A percentile compares a stretch with the other conserved stretches of the same genome.
phyloP scores from a whole-genome alignment of 2,329 filamentous ascomycete genomes.

The Talaromyces sp. region DNA sequence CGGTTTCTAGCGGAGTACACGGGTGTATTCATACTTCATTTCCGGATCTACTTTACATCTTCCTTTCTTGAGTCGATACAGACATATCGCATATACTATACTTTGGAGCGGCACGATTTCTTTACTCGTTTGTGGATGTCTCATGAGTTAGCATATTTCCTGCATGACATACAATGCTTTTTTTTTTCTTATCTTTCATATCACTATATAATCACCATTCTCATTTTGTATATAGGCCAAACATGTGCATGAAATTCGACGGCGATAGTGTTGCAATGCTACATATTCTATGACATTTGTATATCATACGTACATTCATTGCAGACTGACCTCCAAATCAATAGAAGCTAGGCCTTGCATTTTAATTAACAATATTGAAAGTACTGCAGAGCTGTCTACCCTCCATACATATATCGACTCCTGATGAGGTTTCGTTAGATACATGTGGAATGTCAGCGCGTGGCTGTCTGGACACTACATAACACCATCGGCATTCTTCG shows the following conservation, averaged over 20 bases:
- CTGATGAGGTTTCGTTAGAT: background rate
- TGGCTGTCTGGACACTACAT: background rate
- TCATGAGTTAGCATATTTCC: constrained; percentile 1
- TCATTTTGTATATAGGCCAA: constrained; percentile 2
- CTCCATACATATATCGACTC: background rate
- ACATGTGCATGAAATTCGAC: background rate
- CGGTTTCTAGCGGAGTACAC: constrained; percentile 4
- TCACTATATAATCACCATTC: background rate
- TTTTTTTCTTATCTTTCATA: background rate
- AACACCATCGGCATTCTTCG: background rate
- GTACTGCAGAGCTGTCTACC: background rate
- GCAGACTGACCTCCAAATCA: background rate
- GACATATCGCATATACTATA: background rate
- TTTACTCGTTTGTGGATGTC: background rate
- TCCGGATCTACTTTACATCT: background rate
- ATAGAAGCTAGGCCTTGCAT: background rate
- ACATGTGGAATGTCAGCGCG: background rate
- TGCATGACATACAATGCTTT: background rate
- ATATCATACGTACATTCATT: background rate
- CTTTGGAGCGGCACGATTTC: constrained; percentile 7
- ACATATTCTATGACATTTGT: background rate
- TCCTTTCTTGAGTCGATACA: background rate
- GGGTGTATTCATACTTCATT: constrained; percentile 5
- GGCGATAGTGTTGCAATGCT: background rate
- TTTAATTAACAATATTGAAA: background rate